A percentile compares a stretch with the other conserved stretches of the same genome.
Evolutionary conservation across 352 stramenopile genomes (phyloP).

Genomic region (Phytopythium montanum): DNA sequence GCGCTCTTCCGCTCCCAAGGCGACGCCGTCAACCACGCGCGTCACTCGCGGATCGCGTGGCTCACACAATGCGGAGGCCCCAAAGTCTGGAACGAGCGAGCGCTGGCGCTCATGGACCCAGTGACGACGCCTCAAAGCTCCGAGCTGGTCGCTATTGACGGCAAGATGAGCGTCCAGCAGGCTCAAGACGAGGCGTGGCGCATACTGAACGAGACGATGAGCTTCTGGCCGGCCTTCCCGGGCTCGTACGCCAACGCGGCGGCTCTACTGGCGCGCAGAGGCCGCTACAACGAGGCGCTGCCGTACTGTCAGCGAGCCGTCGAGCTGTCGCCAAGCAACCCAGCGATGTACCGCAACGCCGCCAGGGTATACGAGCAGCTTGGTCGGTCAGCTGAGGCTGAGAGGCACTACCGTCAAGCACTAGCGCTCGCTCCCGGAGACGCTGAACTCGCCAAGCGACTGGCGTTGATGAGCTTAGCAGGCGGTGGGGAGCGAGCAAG

Average conservation of each 20-base stretch:
- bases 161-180: slow-evolving; percentile 12
- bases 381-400: slow-evolving; percentile 36
- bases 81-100: slow-evolving; percentile 59
- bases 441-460: slow-evolving; percentile 25
- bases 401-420: slow-evolving; percentile 40
- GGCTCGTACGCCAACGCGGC: slow-evolving; percentile 57
- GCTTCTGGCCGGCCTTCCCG: slow-evolving; percentile 43
- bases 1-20: slow-evolving; percentile 45
- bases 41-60: slow-evolving; percentile 52
- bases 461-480: slow-evolving; percentile 51
- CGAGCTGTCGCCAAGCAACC: slow-evolving; percentile 33
- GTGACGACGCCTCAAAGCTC: background rate
- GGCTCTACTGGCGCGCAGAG: slow-evolving; percentile 33
- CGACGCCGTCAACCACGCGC: slow-evolving; percentile 33
- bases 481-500: slow-evolving; percentile 7
- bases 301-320: slow-evolving; percentile 32
- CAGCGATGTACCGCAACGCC: slow-evolving; percentile 51
- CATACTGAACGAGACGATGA: slow-evolving; percentile 38
- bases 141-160: background rate
- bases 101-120: slow-evolving; percentile 38
- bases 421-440: slow-evolving; percentile 34
- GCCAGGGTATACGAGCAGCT: slow-evolving; percentile 54
- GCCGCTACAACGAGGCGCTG: slow-evolving; percentile 44
- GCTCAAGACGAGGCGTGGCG: slow-evolving; percentile 34
- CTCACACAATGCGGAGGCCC: slow-evolving; percentile 54